Conservation (phyloP, 257 asterid species). For the Capsicum pubescens region DNA sequence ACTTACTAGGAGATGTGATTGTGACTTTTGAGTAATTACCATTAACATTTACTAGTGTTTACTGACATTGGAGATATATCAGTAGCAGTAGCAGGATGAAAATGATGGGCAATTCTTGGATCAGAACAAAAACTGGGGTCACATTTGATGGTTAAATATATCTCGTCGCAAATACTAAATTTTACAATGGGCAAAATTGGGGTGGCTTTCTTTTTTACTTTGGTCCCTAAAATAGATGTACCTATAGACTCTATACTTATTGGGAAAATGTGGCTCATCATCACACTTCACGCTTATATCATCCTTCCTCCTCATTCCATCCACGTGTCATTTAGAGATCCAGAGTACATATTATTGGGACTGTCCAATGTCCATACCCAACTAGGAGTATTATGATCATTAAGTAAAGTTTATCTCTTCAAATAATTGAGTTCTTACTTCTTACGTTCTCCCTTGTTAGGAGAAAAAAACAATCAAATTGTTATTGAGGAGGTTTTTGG, state of each 20-base stretch:
- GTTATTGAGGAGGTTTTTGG: not conserved
- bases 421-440: constrained; percentile 23
- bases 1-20: not conserved
- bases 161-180: too few species aligned
- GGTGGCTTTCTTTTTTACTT: not conserved
- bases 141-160: not conserved
- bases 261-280: constrained; percentile 41
- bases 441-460: not conserved
- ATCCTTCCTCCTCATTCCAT: constrained; percentile 37
- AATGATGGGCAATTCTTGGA: not conserved
- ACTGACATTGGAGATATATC: not conserved
- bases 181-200: not conserved
- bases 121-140: too few species aligned
- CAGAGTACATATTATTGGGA: not conserved
- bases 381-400: constrained; percentile 18
- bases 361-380: constrained; percentile 35
- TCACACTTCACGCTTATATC: constrained; percentile 56
- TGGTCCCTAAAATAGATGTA: not conserved
- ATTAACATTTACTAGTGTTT: not conserved
- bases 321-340: constrained; percentile 36
- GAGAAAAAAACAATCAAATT: not conserved
- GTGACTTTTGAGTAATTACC: not conserved
- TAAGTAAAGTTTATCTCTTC: constrained; percentile 27
- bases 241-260: not conserved
- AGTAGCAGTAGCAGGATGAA: not conserved